Evolutionary conservation across 2,329 filamentous ascomycete species (phyloP), one percentile per base, ranked within the genome.

Genomic region (Microcyclospora pomicola): DNA sequence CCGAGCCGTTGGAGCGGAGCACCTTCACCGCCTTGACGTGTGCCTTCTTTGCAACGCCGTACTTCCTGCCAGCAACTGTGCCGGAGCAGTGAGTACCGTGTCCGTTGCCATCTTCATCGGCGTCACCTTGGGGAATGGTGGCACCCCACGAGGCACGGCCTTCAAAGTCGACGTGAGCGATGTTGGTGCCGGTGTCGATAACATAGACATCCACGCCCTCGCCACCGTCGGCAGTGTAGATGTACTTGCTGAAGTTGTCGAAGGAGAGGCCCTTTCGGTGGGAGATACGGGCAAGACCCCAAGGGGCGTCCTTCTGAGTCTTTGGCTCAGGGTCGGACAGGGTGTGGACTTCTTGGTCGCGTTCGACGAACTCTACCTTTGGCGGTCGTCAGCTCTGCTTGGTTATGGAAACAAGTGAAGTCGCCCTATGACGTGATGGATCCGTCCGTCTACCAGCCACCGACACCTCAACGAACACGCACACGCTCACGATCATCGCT

Each of bases 1-100:
- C 91, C 35, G 88, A 95, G 55, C 91, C 91, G 65, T 94, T 98
- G 54, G 88, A 95, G 61, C 82, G 78, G 53, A 98, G 82, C 31
- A 98, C 91, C 80, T 98, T 98, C 72, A 98, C 87, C 49, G 91
- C 91, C 58, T 92, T 87, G 63, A 98, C 72, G 53, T 84, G 78
- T 59, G 92, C 91, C 77, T 96, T 95, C 80, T 98, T 98, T 62
- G 91, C 88, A 48, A 98, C 91, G 75, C 91, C 91, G 60, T 94
- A 98, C 72, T 94, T 95, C 77, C 91, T 92, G 61, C 92, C 91
- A 49, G 83, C 91, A 55, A 98, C 80, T 46, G 92, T 98, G 54
- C 91, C 91, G 48, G 91, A 96, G 78, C 91, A 98, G 74, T 98
- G 91, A 56, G 91, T 98, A 55, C 91, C 91, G 71, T 98, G 91